These are phyloP conservation scores for Emydomyces testavorans DNA, from an alignment of 2,329 filamentous ascomycete genomes.

Conservation along the genomic window DNA sequence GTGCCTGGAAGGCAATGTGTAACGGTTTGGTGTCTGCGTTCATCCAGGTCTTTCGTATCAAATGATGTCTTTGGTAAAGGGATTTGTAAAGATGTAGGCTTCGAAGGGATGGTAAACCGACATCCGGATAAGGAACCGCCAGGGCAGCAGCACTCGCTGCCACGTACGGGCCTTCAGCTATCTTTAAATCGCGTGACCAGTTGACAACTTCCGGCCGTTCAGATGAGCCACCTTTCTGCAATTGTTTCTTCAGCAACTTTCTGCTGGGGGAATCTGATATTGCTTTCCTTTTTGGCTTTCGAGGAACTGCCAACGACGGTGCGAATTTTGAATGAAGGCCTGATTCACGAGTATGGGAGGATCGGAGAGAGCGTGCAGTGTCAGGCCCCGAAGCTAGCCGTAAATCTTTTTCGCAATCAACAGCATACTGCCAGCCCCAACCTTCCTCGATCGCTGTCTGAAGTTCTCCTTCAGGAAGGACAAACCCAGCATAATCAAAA, in stretches of 20 bases:
- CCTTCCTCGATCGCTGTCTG: conserved; percentile 77
- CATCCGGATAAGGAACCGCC: conserved; percentile 67
- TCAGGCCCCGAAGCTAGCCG: conserved; percentile 44
- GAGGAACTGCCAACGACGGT: conserved; percentile 9
- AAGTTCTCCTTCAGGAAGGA: conserved; percentile 67
- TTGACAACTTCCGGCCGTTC: conserved; percentile 33
- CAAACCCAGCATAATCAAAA: conserved; percentile 72
- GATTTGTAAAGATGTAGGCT: conserved; percentile 92
- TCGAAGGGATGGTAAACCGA: conserved; percentile 66
- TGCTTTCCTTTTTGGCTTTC: conserved; percentile 40
- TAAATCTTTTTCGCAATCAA: conserved; percentile 70
- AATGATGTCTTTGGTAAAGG: conserved; percentile 81
- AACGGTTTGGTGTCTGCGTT: conserved; percentile 67
- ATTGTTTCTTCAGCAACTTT: conserved; percentile 49
- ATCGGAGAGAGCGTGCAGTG: conserved; percentile 24
- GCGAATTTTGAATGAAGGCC: conserved; percentile 15
- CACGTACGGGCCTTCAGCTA: conserved; percentile 71
- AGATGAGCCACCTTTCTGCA: conserved; percentile 28
- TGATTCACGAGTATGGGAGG: conserved; percentile 17
- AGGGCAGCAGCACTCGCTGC: conserved; percentile 66
- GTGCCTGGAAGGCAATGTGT: conserved; percentile 91
- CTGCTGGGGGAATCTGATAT: conserved; percentile 34
- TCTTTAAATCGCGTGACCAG: conserved; percentile 37
- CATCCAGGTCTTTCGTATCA: conserved; percentile 89
- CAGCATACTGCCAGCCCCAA: conserved; percentile 94